phyloP scores from a whole-genome alignment of 1,284 basidiomycete species.

The Pseudozyma flocculosa region DNA sequence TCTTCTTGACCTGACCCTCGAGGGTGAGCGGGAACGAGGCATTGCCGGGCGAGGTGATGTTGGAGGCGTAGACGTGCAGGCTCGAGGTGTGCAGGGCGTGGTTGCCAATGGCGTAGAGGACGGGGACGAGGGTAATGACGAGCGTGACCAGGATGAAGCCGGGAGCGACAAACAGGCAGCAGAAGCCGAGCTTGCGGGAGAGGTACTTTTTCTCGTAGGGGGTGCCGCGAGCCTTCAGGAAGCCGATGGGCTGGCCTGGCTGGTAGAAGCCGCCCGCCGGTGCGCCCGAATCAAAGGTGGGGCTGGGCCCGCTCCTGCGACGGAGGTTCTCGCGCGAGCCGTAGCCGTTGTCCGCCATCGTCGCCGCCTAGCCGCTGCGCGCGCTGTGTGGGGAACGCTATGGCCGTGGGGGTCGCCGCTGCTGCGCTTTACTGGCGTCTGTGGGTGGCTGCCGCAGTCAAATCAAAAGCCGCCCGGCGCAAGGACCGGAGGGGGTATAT shows the following conservation, averaged over 20 bases:
- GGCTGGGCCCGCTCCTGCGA: constrained; percentile 21
- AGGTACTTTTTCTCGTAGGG: constrained; percentile 56
- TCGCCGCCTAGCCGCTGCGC: constrained; percentile 2
- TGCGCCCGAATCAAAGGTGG: constrained; percentile 22
- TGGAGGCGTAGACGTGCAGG: constrained; percentile 54
- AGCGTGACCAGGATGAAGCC: constrained; percentile 40
- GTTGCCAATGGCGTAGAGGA: constrained; percentile 56
- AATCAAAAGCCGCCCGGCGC: too few species aligned
- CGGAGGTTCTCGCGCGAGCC: constrained; percentile 38
- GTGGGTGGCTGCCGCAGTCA: too few species aligned
- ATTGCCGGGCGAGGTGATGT: constrained; percentile 55
- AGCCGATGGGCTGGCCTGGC: constrained; percentile 49
- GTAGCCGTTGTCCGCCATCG: constrained; percentile 35
- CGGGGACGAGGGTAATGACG: constrained; percentile 53
- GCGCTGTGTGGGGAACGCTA: too few species aligned
- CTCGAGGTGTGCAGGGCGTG: constrained; percentile 56
- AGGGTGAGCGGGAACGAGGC: constrained; percentile 55
- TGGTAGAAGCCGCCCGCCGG: constrained; percentile 29
- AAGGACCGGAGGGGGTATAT: too few species aligned
- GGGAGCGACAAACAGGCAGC: constrained; percentile 47
- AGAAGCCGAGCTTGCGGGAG: constrained; percentile 49
- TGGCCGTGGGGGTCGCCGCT: too few species aligned
- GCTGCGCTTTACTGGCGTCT: too few species aligned
- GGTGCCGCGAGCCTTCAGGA: constrained; percentile 48
- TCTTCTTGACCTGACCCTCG: constrained; percentile 56